Base-by-base conservation (phyloP, 2,329 filamentous ascomycete genomes). In the Annulohypoxylon truncatum region DNA sequence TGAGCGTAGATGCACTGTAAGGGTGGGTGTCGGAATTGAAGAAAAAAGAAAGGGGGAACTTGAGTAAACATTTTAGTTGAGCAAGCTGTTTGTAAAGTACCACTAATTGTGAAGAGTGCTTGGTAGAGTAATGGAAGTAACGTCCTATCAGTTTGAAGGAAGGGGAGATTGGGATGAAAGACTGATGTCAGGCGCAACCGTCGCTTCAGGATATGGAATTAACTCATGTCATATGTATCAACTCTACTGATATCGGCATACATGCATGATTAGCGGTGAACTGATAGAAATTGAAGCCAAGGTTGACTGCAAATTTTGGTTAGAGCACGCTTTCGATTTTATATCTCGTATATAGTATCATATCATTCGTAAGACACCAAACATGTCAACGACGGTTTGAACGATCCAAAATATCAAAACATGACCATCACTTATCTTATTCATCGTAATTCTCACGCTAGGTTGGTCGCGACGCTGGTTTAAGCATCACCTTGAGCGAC, bases 401-500 rank as follows among this genome's bases (percentile, higher is more conserved):
- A 22, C 18, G 18, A 38, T 38, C n/a, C n/a, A 38, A 18, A 18
- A 12, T 24, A 44, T 29, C 38, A 44, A 20, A 47, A 52, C 9
- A 55, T 31, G 8, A 2, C 13, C 52, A 47, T 51, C 47, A 42
- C 15, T 35, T 35, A 35, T 54, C n/a, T 12, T 7, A 47, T 26
- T 20, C 28, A 6, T 26, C 38, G 12, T 29, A 53, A 15, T 22
- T 20, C 18, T 35, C 4, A 6, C 8, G 12, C 5, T 29, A 35
- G n/a, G 33, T 29, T 10, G 12, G 22, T 22, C 29, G 3, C 31
- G 12, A 24, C 10, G 2, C 20, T 2, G 35, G 6, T 35, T 31
- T 71, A 76, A 35, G 71, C 69, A 62, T 73, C 72, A 15, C 67
- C 70, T 58, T 73, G 63, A 13, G 85, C 80, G 22, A 97, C 92